Evolutionary conservation across 164 flowering plant species (phyloP), one percentile per base, ranked within the genome.

Genomic region (Nelumbo lutea): DNA sequence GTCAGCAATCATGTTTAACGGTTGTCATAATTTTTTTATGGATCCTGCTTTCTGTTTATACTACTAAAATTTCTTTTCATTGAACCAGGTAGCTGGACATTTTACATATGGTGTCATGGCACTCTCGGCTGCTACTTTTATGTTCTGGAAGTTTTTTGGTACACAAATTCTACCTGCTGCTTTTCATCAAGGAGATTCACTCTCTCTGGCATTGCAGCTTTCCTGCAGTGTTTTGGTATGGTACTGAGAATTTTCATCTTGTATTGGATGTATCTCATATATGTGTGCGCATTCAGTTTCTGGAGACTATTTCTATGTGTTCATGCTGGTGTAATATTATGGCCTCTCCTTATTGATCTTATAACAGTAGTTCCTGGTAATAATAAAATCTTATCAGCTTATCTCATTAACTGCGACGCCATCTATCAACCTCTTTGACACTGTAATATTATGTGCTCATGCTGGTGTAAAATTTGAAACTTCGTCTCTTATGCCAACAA

Each of bases 41-140:
- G 14, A 6, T 5, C 3, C 52, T 13, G 13, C 14, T 10, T 8
- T 2, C 39, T 43, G 9, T 14, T 65, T 39, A 52, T 51, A 27
- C 4, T 52, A 65, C 55, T 42, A 15, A 10, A 59, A 9, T 40
- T 59, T 42, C 40, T n/a, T 50, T 61, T 66, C 45, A 43, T 50
- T 64, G 13, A 9, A 66, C 65, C 72, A 93, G 98, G 98, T 96
- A 57, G 82, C 99, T 75, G 99, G 98, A 69, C 81, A 86, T 69
- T 96, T 96, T 70, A 90, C 97, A 14, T 92, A 92, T 82, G 98
- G 99, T 68, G 98, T 96, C 59, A 92, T 96, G 97, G 90, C 98
- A 70, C 79, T 93, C 63, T 96, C 99, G 47, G 96, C 90, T 70
- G 95, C 91, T 58, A 96, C 98, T 63, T 93, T 93, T 82, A 68